Evolutionary conservation across 176 grass and related monocot genomes (phyloP).

Genomic region (Poa pratensis): DNA sequence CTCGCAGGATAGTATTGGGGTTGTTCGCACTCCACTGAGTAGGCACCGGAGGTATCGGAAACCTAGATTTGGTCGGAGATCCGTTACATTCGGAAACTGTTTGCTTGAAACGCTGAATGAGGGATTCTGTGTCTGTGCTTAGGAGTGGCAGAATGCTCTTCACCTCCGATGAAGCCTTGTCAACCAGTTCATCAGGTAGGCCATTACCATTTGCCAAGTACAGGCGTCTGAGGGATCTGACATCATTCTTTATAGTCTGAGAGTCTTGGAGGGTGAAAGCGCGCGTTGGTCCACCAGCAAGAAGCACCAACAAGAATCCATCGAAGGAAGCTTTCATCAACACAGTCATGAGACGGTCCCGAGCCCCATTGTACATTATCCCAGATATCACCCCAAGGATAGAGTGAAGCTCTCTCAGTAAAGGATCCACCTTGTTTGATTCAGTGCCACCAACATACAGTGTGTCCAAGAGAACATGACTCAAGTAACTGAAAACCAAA

Average conservation of each 20-base stretch:
- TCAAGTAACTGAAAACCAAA: slow-evolving; percentile 75
- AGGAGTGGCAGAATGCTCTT: slow-evolving; percentile 80
- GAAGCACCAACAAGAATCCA: slow-evolving; percentile 82
- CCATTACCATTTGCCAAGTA: slow-evolving; percentile 70
- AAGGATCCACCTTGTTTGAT: slow-evolving; percentile 68
- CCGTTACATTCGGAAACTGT: slow-evolving; percentile 45
- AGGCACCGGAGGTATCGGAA: slow-evolving; percentile 69
- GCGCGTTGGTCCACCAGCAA: slow-evolving; percentile 75
- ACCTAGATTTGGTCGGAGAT: slow-evolving; percentile 41
- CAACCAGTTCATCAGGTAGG: slow-evolving; percentile 70
- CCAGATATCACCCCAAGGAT: slow-evolving; percentile 61
- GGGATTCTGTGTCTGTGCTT: slow-evolving; percentile 55
- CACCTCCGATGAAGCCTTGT: slow-evolving; percentile 67
- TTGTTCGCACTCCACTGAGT: slow-evolving; percentile 72
- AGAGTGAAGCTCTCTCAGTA: slow-evolving; percentile 72
- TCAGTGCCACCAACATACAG: slow-evolving; percentile 62
- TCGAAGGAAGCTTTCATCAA: slow-evolving; percentile 93
- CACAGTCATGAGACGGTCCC: slow-evolving; percentile 57
- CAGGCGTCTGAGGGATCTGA: slow-evolving; percentile 65
- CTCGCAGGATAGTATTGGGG: slow-evolving; percentile 83
- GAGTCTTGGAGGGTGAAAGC: slow-evolving; percentile 64
- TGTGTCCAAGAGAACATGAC: slow-evolving; percentile 68
- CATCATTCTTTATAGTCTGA: slow-evolving; percentile 71
- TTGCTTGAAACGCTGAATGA: slow-evolving; percentile 70
- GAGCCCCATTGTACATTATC: slow-evolving; percentile 46